A percentile compares a stretch with the other conserved stretches of the same genome.
Conservation (phyloP, 352 stramenopile species). For the Pythium periplocum region DNA sequence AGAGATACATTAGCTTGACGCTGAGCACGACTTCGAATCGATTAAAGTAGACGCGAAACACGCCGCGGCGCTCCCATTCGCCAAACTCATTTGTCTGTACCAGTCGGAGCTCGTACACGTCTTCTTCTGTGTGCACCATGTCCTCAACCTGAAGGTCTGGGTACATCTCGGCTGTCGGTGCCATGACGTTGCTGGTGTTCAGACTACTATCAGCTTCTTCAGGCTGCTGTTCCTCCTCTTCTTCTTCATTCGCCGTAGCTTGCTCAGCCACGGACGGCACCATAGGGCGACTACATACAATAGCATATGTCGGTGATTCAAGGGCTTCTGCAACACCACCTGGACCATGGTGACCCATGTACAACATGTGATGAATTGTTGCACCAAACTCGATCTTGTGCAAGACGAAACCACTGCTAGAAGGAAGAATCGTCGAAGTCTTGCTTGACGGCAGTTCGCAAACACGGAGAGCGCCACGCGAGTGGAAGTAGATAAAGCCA, state of each 20-base stretch:
- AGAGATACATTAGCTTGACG: slow-evolving; percentile 83
- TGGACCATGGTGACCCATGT: slow-evolving; percentile 66
- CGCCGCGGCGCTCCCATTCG: slow-evolving; percentile 63
- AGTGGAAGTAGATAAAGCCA: slow-evolving; percentile 88
- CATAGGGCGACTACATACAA: slow-evolving; percentile 66
- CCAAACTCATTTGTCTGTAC: slow-evolving; percentile 79
- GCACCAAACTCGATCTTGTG: slow-evolving; percentile 73
- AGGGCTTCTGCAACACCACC: slow-evolving; percentile 76
- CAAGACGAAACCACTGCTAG: slow-evolving; percentile 69
- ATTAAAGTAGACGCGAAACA: slow-evolving; percentile 84
- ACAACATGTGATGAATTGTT: slow-evolving; percentile 79
- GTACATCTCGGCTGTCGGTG: slow-evolving; percentile 75
- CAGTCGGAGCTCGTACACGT: slow-evolving; percentile 79
- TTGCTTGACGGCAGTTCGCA: slow-evolving; percentile 78
- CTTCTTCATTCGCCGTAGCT: slow-evolving; percentile 55
- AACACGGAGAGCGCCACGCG: slow-evolving; percentile 63
- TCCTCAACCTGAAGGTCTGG: slow-evolving; percentile 56
- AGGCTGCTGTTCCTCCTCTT: slow-evolving; percentile 42
- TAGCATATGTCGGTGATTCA: slow-evolving; percentile 69
- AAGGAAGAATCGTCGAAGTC: slow-evolving; percentile 60
- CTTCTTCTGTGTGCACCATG: slow-evolving; percentile 67
- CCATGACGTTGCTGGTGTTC: slow-evolving; percentile 66
- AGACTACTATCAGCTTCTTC: slow-evolving; percentile 25
- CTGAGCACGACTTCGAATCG: slow-evolving; percentile 82
- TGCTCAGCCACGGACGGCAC: slow-evolving; percentile 47